Base-by-base conservation (phyloP, 2,329 filamentous ascomycete species). In the Sporothrix euskadiensis region DNA sequence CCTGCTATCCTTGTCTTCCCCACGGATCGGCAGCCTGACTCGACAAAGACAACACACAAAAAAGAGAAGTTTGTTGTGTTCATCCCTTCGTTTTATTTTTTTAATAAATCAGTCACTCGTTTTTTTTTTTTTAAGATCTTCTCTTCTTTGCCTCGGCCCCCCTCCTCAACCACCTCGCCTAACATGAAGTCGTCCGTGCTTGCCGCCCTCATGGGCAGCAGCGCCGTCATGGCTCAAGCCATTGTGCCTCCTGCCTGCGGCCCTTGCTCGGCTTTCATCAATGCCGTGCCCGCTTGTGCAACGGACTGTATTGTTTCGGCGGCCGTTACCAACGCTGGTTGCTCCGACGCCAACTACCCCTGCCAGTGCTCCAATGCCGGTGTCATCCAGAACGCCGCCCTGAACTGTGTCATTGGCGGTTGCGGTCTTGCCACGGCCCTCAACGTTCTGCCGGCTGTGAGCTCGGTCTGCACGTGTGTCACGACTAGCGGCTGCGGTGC, bases 301-400 rank as follows among this genome's bases (percentile, higher is more conserved):
- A 66, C 59, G 4, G 59, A 30, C 35, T 66, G 59, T 16, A 65
- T 72, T n/a, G n/a, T 56, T 6, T 66, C 71, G 0, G 71, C 59
- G 5, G 71, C 71, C 14, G 35, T 72, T 1, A 54, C 59, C 30
- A 57, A 65, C 16, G 59, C 59, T 19, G 71, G 59, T 39, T 72
- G 71, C 41, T 35, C 39, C 44, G 32, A 66, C 26, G 71, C 16
- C 32, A 39, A 72, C 49, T 72, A 56, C 59, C n/a, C 44, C 4
- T 72, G 71, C 71, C 71, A 72, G 72, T 76, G 74, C 54, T 47
- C 59, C 35, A 63, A 71, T 1, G 71, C 71, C 16, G 69, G 16
- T 3, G 56, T 49, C 22, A 56, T 74, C 41, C 71, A 73, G 32
- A 69, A 26, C 19, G 68, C 73, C 10, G 68, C 73, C 26, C 14